Conservation (phyloP, 768 basidiomycete species). For the Dentipellis sp. region DNA sequence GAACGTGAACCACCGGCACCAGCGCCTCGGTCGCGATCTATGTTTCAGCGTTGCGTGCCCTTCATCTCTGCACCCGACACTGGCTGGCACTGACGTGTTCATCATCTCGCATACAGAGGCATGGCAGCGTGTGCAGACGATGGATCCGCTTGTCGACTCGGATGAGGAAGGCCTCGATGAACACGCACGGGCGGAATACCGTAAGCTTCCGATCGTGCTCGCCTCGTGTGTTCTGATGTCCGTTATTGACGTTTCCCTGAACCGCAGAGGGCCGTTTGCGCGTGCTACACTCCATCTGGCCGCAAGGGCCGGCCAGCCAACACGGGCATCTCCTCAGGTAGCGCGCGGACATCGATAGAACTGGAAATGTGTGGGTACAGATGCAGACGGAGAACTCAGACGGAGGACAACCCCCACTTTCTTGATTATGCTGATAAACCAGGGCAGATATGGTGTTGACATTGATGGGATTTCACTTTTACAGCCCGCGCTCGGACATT, state of each 20-base stretch:
- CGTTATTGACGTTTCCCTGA: not conserved
- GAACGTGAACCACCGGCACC: not conserved
- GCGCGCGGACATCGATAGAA: too few relatives aligned
- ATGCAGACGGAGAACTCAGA: too few relatives aligned
- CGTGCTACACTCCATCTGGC: conserved; percentile 11
- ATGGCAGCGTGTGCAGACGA: conserved; percentile 54
- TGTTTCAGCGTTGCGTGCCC: conserved; percentile 32
- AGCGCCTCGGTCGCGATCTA: conserved; percentile 12
- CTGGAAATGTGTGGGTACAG: too few relatives aligned
- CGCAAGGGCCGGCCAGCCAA: not conserved
- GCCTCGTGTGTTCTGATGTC: not conserved
- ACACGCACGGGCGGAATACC: conserved; percentile 53
- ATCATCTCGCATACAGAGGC: conserved; percentile 40
- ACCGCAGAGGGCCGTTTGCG: conserved; percentile 13
- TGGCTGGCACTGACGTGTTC: conserved; percentile 5
- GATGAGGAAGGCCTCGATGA: conserved; percentile 66
- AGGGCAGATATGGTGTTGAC: too few relatives aligned
- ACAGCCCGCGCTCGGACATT: too few relatives aligned
- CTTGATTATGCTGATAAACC: too few relatives aligned
- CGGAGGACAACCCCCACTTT: too few relatives aligned
- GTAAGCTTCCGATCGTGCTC: conserved; percentile 29
- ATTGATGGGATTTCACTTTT: too few relatives aligned
- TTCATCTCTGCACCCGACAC: not conserved
- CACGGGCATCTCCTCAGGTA: too few relatives aligned
- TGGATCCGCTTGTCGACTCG: conserved; percentile 62